These are phyloP conservation scores for Picea glauca DNA, from an alignment of 75 land plant species.

Conservation along the genomic window DNA sequence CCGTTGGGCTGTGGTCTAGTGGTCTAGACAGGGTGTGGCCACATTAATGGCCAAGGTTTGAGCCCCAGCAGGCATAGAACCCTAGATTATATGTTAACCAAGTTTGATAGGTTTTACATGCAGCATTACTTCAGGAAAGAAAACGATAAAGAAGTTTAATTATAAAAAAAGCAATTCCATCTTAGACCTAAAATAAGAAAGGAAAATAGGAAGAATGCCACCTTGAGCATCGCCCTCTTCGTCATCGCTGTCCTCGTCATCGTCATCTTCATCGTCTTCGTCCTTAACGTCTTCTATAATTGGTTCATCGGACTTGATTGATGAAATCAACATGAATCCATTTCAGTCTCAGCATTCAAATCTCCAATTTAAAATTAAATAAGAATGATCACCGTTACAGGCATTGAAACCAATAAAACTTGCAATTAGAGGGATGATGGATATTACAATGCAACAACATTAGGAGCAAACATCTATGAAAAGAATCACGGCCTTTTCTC, in stretches of 20 bases:
- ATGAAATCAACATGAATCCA: neutral
- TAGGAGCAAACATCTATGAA: neutral
- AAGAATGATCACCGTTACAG: neutral
- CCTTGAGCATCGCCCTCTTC: constrained; percentile 25
- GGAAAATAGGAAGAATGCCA: neutral
- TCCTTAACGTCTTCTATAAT: constrained; percentile 34
- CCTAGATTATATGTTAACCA: too few species aligned
- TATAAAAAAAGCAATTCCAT: too few species aligned
- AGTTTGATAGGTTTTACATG: too few species aligned
- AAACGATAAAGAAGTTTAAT: too few species aligned
- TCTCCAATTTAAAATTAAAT: neutral
- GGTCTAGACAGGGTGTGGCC: too few species aligned
- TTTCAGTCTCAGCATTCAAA: neutral
- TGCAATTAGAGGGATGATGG: too few species aligned
- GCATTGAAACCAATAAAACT: neutral
- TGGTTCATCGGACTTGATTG: constrained; percentile 26
- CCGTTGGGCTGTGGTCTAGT: too few species aligned
- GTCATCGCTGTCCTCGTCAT: constrained; percentile 36
- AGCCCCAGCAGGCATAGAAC: too few species aligned
- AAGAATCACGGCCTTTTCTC: neutral
- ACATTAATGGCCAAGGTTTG: too few species aligned
- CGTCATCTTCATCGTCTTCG: constrained; percentile 37
- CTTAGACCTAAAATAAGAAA: neutral
- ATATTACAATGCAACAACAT: too few species aligned
- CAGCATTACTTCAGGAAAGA: too few species aligned